Base-by-base conservation (phyloP, 2,329 filamentous ascomycete genomes). In the Colletotrichum sp. region DNA sequence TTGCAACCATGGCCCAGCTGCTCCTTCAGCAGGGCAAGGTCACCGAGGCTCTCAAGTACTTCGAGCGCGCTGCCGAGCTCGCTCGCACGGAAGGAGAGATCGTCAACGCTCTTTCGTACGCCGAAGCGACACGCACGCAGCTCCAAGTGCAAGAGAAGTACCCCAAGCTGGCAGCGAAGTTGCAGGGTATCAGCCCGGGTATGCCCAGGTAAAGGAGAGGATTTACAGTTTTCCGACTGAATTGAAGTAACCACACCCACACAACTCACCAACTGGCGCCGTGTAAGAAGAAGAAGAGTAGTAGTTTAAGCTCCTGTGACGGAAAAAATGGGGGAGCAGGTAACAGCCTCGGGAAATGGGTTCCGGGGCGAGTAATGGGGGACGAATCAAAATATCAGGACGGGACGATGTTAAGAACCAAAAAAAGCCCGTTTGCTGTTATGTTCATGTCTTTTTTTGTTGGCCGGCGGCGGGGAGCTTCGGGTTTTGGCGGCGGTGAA, bases 11-110 rank as follows among this genome's bases (percentile, higher is more conserved):
- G 95, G 97, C 97, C 13, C 97, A 99, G 87, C 92, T 99, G 57
- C 93, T 99, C 69, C 92, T 99, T 44, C 97, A 99, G 86, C 97
- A 99, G 89, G 97, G 97, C 85, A 98, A 98, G 88, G 96, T 99
- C 75, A 95, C 94, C 44, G 95, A 98, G 78, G 97, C 97, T 1
- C 92, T 99, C 79, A 95, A 94, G 86, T 99, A 99, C 89, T 99
- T 99, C 84, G 96, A 99, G 89, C 94, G 95, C 77, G 97, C 97
- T 3, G 97, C 96, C 32, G 96, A 99, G 87, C 92, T 99, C 69
- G 96, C 96, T 63, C 91, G 97, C 81, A 99, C 97, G 39, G 96
- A 98, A 82, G 95, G 95, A 76, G 97, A 99, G 88, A 96, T 99
- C 78, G 93, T 99, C 80, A 99, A 99, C 82, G 97, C 97, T 8